Evolutionary conservation across 2,329 filamentous ascomycete species (phyloP).

Genomic region (Cercospora nicotianae): DNA sequence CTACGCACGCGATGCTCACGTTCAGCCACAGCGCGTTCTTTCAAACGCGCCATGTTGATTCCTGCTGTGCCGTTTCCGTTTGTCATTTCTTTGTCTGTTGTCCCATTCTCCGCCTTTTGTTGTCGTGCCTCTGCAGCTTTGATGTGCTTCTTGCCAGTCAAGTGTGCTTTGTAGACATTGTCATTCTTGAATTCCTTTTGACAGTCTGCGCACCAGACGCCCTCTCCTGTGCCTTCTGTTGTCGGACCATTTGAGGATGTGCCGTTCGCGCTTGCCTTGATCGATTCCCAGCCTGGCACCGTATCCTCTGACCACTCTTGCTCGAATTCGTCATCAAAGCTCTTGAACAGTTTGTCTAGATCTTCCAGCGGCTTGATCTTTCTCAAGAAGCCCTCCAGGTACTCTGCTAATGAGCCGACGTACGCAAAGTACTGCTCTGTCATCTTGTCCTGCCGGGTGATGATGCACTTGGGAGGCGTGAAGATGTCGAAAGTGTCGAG

Average conservation of each 20-base stretch:
- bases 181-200: conserved; percentile 94
- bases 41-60: conserved; percentile 54
- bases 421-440: conserved; percentile 93
- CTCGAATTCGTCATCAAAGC: conserved; percentile 82
- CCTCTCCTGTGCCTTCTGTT: conserved; percentile 62
- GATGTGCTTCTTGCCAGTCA: conserved; percentile 89
- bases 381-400: conserved; percentile 85
- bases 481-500: conserved; percentile 90
- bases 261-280: conserved; percentile 34
- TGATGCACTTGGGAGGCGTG: conserved; percentile 66
- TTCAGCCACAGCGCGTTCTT: conserved; percentile 87
- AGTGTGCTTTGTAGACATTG: conserved; percentile 87
- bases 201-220: conserved; percentile 86
- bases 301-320: conserved; percentile 77
- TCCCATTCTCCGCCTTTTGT: conserved; percentile 37
- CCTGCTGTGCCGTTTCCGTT: conserved; percentile 25
- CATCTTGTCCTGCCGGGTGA: conserved; percentile 80
- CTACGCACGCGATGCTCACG: conserved; percentile 81
- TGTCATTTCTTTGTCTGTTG: conserved; percentile 26
- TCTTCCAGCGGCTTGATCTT: conserved; percentile 84
- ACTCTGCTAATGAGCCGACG: conserved; percentile 73
- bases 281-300: conserved; percentile 72
- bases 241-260: conserved; percentile 39
- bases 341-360: conserved; percentile 71
- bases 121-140: conserved; percentile 71